Evolutionary conservation across 1,139 yeast genomes (phyloP).

Genomic region (Yamadazyma triangularis): DNA sequence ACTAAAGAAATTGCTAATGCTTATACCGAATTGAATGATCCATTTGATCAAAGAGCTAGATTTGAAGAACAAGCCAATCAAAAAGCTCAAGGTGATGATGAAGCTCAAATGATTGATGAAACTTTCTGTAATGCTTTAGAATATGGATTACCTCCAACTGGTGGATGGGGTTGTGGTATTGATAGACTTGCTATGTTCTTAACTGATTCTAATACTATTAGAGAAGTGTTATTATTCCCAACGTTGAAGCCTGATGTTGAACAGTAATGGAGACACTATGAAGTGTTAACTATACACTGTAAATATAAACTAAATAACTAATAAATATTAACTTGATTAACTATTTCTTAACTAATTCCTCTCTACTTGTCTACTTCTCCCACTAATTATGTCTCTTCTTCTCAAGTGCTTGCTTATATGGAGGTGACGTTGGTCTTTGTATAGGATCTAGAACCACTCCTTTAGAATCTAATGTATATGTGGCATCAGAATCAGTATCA

Average conservation of each 20-base stretch:
- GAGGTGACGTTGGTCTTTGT: conserved; percentile 94
- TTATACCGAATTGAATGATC: conserved; percentile 98
- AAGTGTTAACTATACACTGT: no score
- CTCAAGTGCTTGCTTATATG: conserved; percentile 87
- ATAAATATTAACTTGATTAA: no score
- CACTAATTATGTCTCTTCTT: conserved; percentile 75
- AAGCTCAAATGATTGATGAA: conserved; percentile 95
- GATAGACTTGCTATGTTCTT: conserved; percentile 98
- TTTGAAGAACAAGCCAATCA: conserved; percentile 99
- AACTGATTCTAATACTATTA: conserved; percentile 92
- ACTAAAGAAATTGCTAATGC: conserved; percentile 98
- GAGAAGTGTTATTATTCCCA: conserved; percentile 98
- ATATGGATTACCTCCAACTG: conserved; percentile 98
- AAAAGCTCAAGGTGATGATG: conserved; percentile 98
- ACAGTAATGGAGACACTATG: no score
- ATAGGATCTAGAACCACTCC: conserved; percentile 72
- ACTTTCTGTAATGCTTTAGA: conserved; percentile 96
- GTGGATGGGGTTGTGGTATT: conserved; percentile 99
- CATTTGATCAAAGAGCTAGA: conserved; percentile 95
- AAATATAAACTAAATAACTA: no score
- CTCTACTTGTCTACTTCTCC: conserved; percentile 46
- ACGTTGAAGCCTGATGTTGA: conserved; percentile 88
- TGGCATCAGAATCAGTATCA: conserved; percentile 91
- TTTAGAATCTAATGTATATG: conserved; percentile 61
- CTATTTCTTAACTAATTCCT: conserved; percentile 2